phyloP scores from a whole-genome alignment of 108 stramenopile genomes.

The Cyclotella distinguenda region DNA sequence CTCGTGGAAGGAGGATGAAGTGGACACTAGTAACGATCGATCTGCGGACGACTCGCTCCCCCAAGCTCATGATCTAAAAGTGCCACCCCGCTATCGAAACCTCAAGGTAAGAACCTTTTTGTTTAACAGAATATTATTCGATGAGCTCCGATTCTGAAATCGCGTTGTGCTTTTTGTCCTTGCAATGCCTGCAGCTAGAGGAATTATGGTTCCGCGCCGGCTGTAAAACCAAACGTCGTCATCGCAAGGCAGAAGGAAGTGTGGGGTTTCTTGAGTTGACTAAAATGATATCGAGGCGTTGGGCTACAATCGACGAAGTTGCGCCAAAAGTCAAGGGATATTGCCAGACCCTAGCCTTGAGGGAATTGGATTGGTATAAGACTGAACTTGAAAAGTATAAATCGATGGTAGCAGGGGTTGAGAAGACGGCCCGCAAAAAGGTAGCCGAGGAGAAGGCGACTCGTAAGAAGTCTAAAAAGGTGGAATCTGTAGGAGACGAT shows the following conservation, averaged over 20 bases:
- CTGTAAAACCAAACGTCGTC: conserved; percentile 35
- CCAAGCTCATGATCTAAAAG: conserved; percentile 1
- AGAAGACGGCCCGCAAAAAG: no score
- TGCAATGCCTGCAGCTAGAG: no score
- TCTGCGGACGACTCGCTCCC: neutral
- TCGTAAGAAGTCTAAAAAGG: neutral
- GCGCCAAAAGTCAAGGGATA: conserved; percentile 28
- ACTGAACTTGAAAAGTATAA: conserved; percentile 29
- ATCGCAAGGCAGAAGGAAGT: conserved; percentile 42
- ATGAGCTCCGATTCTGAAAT: no score
- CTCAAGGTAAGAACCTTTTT: no score
- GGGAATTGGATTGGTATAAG: conserved; percentile 30
- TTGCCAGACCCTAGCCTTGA: conserved; percentile 23
- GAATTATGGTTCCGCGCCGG: conserved; percentile 33
- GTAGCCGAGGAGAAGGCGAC: no score
- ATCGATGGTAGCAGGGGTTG: neutral
- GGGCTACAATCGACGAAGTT: conserved; percentile 23
- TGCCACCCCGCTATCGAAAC: conserved; percentile 30
- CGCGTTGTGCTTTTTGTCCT: no score
- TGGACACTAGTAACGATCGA: neutral
- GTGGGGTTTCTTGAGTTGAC: conserved; percentile 41
- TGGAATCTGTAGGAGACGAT: neutral
- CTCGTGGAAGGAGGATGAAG: neutral
- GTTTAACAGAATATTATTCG: no score
- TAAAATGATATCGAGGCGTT: conserved; percentile 40